Evolutionary conservation across 208 protist genomes (phyloP).

Genomic region (Blastocrithidia nonstop): DNA sequence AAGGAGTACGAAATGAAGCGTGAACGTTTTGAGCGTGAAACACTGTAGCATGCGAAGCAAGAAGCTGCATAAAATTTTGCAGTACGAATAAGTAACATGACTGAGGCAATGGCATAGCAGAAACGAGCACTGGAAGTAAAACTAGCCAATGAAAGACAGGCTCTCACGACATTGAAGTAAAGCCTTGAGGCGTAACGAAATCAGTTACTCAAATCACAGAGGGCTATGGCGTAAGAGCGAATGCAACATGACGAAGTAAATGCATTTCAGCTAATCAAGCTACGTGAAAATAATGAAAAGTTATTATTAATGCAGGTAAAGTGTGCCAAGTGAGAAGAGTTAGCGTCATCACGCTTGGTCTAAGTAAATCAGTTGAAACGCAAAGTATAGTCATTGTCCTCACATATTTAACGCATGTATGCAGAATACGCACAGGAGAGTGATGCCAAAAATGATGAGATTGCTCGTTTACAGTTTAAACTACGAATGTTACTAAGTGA

Average conservation of each 20-base stretch:
- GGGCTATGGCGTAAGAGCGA: conserved; percentile 16
- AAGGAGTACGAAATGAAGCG: conserved; percentile 59
- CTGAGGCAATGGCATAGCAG: conserved; percentile 44
- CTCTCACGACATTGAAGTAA: conserved; percentile 33
- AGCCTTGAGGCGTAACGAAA: conserved; percentile 49
- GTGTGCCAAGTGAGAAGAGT: conserved; percentile 53
- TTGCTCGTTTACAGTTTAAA: too few relatives aligned
- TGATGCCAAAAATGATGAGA: too few relatives aligned
- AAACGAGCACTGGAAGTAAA: conserved; percentile 28
- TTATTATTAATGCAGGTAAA: conserved; percentile 27
- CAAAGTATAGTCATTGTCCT: neutral
- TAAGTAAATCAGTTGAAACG: conserved; percentile 49
- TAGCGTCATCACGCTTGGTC: conserved; percentile 47
- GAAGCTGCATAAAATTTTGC: conserved; percentile 34
- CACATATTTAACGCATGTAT: too few relatives aligned
- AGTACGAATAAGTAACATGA: conserved; percentile 30
- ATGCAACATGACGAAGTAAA: conserved; percentile 24
- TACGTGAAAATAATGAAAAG: conserved; percentile 27
- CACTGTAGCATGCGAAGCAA: conserved; percentile 36
- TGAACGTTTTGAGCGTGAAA: conserved; percentile 34
- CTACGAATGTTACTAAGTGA: too few relatives aligned
- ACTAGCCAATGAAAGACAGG: conserved; percentile 47
- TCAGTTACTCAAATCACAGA: conserved; percentile 34
- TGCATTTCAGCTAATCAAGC: conserved; percentile 5
- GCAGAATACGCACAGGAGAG: too few relatives aligned